Base-by-base conservation (phyloP, 345 rosid species). In the Aquilaria malaccensis region DNA sequence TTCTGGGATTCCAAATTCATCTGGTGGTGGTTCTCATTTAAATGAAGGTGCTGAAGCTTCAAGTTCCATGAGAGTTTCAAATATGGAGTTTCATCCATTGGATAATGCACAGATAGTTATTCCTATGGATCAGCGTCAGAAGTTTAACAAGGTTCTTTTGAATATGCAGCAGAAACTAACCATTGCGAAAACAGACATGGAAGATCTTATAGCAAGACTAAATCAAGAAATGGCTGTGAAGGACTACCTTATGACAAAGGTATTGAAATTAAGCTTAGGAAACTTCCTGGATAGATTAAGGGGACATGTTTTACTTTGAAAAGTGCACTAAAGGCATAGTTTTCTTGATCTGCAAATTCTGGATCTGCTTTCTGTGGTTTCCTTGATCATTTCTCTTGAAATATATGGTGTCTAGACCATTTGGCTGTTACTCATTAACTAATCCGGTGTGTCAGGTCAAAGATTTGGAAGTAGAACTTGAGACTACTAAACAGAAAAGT, bases 381-480 rank as follows among this genome's bases (percentile, higher is more conserved):
- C 46, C 9, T 2, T 45, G 11, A n/a, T 64, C 46, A 14, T 60
- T 61, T 45, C 50, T 41, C 10, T 50, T 59, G 41, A 43, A 50
- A 11, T 30, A 9, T 37, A 9, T 61, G 11, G 66, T 52, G 31
- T 45, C 22, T 22, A 22, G 22, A 22, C 22, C 22, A 22, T 22
- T 22, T 22, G 22, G 22, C 22, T 22, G 22, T 54, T 52, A 33
- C 47, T 45, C 1, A 9, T 37, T 59, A 61, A 70, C 32, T 59
- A 33, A 49, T 63, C 67, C 46, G 48, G 15, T 70, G 60, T 76
- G 15, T 57, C 77, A 95, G 99, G 98, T 95, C 46, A 84, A 84
- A 70, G 98, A 85, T 75, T 79, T 95, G 77, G 99, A 91, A 77
- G 96, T 76, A 74, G 99, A 95, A 74, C 96, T 91, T 66, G 87